Conservation (phyloP, 371 early-diverging fungal genomes). For the Mortierella sp. region DNA sequence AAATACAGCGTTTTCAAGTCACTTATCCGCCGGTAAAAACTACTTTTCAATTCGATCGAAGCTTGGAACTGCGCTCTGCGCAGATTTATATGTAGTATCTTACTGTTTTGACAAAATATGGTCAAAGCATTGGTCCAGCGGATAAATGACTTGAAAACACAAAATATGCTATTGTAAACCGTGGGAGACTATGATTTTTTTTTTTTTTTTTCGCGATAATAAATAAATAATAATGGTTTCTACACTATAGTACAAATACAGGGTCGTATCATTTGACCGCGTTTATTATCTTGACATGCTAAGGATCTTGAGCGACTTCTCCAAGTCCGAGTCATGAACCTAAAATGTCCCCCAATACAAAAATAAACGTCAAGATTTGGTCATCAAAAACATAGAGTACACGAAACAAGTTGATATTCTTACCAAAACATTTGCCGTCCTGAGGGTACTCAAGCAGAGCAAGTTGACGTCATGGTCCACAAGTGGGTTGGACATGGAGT, state of each 20-base stretch:
- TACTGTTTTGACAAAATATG: too few species aligned
- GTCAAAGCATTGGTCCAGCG: too few species aligned
- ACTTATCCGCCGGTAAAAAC: too few species aligned
- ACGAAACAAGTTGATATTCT: not conserved
- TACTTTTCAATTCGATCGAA: too few species aligned
- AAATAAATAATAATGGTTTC: not conserved
- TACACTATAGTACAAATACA: not conserved
- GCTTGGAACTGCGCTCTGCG: too few species aligned
- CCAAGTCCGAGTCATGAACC: constrained; percentile 27
- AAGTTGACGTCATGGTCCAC: constrained; percentile 60
- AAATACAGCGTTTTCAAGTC: too few species aligned
- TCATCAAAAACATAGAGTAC: not conserved
- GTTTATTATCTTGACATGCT: constrained; percentile 13
- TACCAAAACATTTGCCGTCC: constrained; percentile 67
- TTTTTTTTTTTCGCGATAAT: not conserved
- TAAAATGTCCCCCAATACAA: not conserved
- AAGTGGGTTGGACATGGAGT: constrained; percentile 66
- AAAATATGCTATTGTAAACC: too few species aligned
- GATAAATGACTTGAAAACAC: too few species aligned
- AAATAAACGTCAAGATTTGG: not conserved
- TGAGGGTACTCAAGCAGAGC: constrained; percentile 62
- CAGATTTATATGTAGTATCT: too few species aligned
- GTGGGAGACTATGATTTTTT: constrained; percentile 2
- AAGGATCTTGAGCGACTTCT: constrained; percentile 24
- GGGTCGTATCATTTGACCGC: not conserved